A percentile compares a stretch with the other conserved stretches of the same genome.
These are phyloP conservation scores for Adansonia madagascariensis DNA, from an alignment of 441 rosid species.

Conservation along the genomic window DNA sequence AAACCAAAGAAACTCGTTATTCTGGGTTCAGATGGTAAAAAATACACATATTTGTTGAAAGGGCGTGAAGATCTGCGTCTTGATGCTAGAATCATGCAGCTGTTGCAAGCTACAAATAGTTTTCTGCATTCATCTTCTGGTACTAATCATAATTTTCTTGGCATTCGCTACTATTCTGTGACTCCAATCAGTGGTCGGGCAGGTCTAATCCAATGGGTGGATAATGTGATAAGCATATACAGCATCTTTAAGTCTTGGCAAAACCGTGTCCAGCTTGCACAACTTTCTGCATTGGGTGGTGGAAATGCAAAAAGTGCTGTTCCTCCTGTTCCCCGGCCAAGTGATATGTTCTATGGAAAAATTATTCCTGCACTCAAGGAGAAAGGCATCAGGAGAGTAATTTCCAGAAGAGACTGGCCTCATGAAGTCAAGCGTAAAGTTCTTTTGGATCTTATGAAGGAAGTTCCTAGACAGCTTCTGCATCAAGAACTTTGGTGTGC, in stretches of 20 bases:
- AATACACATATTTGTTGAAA: conserved; percentile 86
- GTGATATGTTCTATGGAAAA: conserved; percentile 99
- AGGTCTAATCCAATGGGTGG: conserved; percentile 99
- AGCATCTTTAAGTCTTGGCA: conserved; percentile 97
- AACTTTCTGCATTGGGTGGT: conserved; percentile 60
- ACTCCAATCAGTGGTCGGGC: conserved; percentile 99
- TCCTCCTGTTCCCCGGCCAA: conserved; percentile 93
- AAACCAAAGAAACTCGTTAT: conserved; percentile 92
- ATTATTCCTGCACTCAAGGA: conserved; percentile 99
- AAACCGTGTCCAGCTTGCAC: conserved; percentile 82
- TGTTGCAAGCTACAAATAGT: conserved; percentile 90
- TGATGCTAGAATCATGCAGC: conserved; percentile 99
- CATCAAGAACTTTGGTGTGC: conserved; percentile 99
- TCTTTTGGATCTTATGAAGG: conserved; percentile 94
- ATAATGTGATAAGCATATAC: conserved; percentile 89
- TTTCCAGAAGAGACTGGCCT: conserved; percentile 99
- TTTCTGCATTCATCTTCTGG: conserved; percentile 65
- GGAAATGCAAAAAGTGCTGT: conserved; percentile 60
- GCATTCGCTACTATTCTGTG: conserved; percentile 90
- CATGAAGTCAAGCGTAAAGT: conserved; percentile 98
- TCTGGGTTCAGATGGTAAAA: conserved; percentile 93
- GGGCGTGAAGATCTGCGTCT: conserved; percentile 99
- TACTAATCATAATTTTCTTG: conserved; percentile 61
- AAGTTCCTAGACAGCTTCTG: conserved; percentile 91
- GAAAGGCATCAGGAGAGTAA: conserved; percentile 94